Evolutionary conservation across 805 yeast species (phyloP).

Genomic region (Ogataea angusta): DNA sequence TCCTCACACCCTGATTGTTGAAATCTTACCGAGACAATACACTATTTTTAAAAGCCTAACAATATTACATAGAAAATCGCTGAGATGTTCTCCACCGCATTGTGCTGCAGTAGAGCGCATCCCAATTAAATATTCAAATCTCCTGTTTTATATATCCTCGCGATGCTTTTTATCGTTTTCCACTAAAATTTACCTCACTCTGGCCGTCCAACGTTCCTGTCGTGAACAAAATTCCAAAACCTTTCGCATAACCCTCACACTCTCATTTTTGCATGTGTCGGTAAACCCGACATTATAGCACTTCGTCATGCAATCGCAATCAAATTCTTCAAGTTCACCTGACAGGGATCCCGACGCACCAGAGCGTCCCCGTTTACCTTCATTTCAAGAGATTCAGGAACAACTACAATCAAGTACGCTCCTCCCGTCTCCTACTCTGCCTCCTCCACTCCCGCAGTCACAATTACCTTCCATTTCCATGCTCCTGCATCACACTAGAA

Average conservation of each 20-base stretch:
- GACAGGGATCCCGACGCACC: neutral
- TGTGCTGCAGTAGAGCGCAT: constrained; percentile 1
- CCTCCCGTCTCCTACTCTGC: constrained; percentile 3
- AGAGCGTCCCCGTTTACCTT: constrained; percentile 7
- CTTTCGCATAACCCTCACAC: neutral
- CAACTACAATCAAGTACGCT: neutral
- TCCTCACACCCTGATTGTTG: constrained; percentile 3
- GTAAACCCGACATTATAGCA: constrained; percentile 1
- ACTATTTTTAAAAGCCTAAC: neutral
- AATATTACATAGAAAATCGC: constrained; percentile 4
- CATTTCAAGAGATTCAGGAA: constrained; percentile 8
- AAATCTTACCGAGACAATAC: constrained; percentile 6
- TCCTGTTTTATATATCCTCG: constrained; percentile 3
- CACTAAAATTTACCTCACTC: neutral
- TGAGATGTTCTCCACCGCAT: constrained; percentile 5
- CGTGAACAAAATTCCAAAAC: neutral
- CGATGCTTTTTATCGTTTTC: constrained; percentile 1
- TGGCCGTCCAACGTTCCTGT: neutral
- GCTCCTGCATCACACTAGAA: constrained; percentile 5
- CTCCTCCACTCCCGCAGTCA: neutral
- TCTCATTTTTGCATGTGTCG: constrained; percentile 4
- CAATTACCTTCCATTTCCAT: constrained; percentile 10
- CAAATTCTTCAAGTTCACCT: neutral
- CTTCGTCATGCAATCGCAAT: constrained; percentile 4
- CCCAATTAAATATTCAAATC: neutral